phyloP scores from a whole-genome alignment of 257 asterid species.

The Voacanga thouarsii region DNA sequence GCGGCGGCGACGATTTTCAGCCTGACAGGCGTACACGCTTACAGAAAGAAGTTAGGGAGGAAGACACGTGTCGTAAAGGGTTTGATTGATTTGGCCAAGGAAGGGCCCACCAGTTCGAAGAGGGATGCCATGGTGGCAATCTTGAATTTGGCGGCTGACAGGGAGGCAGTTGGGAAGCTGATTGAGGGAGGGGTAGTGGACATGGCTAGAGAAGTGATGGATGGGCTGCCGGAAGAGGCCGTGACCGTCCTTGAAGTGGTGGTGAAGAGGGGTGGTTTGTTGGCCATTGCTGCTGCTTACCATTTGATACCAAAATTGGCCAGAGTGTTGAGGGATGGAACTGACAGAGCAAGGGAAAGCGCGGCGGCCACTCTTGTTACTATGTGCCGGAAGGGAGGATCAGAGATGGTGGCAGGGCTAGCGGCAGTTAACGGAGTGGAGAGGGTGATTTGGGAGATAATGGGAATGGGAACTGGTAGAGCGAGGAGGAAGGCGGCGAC shows the following conservation, averaged over 20 bases:
- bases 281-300: conserved; percentile 54
- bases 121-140: conserved; percentile 83
- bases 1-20: conserved; percentile 88
- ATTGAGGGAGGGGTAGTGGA: conserved; percentile 79
- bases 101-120: conserved; percentile 54
- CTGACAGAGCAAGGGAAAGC: conserved; percentile 64
- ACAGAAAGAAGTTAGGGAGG: conserved; percentile 54
- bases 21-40: conserved; percentile 55
- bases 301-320: conserved; percentile 45
- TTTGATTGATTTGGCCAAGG: conserved; percentile 56
- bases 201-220: conserved; percentile 51
- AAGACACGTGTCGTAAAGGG: conserved; percentile 62
- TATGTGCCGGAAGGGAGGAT: conserved; percentile 75
- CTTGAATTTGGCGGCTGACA: conserved; percentile 67
- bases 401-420: conserved; percentile 65
- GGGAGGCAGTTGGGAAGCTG: conserved; percentile 63
- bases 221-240: conserved; percentile 64
- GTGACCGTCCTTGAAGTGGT: conserved; percentile 70
- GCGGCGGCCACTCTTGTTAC: conserved; percentile 70
- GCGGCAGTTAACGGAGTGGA: conserved; percentile 64
- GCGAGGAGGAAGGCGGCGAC: conserved; percentile 74
- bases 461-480: conserved; percentile 80
- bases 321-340: conserved; percentile 56
- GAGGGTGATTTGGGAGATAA: conserved; percentile 73
- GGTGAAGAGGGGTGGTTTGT: conserved; percentile 71